Conservation (phyloP, 371 early-diverging fungal species). For the Mucor circinelloides region DNA sequence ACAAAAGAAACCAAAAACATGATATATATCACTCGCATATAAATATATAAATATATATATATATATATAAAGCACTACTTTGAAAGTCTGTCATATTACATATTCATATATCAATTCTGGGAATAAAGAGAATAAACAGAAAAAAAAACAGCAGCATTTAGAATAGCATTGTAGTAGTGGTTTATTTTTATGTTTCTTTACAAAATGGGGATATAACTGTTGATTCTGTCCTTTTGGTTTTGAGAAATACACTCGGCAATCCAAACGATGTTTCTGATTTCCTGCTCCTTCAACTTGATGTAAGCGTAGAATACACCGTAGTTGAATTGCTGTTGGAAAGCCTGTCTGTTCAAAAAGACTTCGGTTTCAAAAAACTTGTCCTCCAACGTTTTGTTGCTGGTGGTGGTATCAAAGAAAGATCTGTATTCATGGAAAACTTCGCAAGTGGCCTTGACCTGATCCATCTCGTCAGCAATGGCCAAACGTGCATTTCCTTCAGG, state of each 20-base stretch:
- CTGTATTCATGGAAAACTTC: constrained; percentile 87
- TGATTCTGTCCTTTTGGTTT: constrained; percentile 93
- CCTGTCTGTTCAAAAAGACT: constrained; percentile 88
- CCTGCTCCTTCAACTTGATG: constrained; percentile 98
- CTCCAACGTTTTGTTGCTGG: constrained; percentile 75
- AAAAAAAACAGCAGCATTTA: neutral
- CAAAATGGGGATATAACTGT: constrained; percentile 86
- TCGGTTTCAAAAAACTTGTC: constrained; percentile 96
- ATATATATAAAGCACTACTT: too few species aligned
- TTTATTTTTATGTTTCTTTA: constrained; percentile 8
- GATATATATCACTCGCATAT: too few species aligned
- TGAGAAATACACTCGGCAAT: constrained; percentile 99
- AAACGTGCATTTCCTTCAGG: constrained; percentile 89
- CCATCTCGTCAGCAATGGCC: constrained; percentile 90
- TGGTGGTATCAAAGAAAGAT: constrained; percentile 62
- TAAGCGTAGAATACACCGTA: constrained; percentile 97
- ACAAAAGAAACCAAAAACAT: too few species aligned
- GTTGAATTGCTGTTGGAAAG: constrained; percentile 97
- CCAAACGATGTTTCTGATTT: constrained; percentile 99
- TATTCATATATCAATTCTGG: neutral
- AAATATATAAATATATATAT: too few species aligned
- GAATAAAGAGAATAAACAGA: neutral
- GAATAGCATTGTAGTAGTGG: neutral
- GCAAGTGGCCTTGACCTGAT: constrained; percentile 86
- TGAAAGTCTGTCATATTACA: too few species aligned